phyloP scores from a whole-genome alignment of 148 eudicot species.

The Rhododendron molle region DNA sequence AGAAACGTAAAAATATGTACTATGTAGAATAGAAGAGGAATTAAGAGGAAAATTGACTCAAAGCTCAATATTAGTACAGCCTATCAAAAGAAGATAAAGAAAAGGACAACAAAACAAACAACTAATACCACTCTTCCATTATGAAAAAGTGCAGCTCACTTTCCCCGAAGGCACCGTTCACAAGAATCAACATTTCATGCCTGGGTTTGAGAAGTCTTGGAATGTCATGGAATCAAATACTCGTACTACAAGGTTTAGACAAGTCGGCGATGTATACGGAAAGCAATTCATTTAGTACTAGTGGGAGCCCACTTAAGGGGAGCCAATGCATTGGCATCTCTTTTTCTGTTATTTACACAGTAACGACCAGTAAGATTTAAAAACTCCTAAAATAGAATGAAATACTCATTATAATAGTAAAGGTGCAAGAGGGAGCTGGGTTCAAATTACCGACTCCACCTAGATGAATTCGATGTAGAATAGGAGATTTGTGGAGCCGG shows the following conservation, averaged over 20 bases:
- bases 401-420: background rate
- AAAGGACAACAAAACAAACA: background rate
- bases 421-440: background rate
- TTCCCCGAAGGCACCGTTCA: background rate
- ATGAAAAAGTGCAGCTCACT: background rate
- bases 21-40: background rate
- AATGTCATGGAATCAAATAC: background rate
- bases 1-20: background rate
- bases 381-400: background rate
- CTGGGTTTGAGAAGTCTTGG: background rate
- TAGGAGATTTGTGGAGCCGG: background rate
- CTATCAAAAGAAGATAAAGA: background rate
- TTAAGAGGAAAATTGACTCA: background rate
- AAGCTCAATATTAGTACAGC: background rate
- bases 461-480: background rate
- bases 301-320: background rate
- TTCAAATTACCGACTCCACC: background rate
- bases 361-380: background rate
- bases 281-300: background rate
- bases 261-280: background rate
- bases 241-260: background rate
- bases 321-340: background rate
- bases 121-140: background rate
- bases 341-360: background rate
- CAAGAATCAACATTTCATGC: background rate